Evolutionary conservation across 805 yeast species (phyloP).

Genomic region (Metschnikowia proteae): DNA sequence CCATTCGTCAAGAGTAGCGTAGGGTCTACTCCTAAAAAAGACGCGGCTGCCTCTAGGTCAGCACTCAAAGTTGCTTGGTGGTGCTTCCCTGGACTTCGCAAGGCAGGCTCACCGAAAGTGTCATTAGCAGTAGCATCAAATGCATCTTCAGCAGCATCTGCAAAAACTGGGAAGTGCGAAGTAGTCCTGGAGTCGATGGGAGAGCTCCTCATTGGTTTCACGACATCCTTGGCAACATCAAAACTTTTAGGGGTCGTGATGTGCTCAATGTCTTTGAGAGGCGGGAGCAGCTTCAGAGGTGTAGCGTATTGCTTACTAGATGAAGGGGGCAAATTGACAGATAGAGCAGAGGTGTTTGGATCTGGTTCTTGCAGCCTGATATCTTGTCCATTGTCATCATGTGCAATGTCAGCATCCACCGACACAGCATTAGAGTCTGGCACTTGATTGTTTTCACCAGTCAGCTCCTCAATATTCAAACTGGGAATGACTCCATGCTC

Average conservation of each 20-base stretch:
- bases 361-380: slow-evolving; percentile 6
- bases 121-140: slow-evolving; percentile 17
- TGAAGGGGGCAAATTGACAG: slow-evolving; percentile 7
- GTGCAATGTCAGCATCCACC: background rate
- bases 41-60: slow-evolving; percentile 21
- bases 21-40: slow-evolving; percentile 27
- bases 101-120: slow-evolving; percentile 13
- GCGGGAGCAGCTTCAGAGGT: slow-evolving; percentile 40
- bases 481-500: background rate
- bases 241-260: slow-evolving; percentile 41
- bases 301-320: slow-evolving; percentile 27
- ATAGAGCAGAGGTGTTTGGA: slow-evolving; percentile 14
- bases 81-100: slow-evolving; percentile 1
- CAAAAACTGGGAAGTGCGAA: slow-evolving; percentile 11
- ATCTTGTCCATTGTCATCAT: slow-evolving; percentile 6
- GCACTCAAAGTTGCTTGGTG: slow-evolving; percentile 9
- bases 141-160: slow-evolving; percentile 16
- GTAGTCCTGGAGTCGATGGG: slow-evolving; percentile 18
- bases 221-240: slow-evolving; percentile 36
- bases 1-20: slow-evolving; percentile 11
- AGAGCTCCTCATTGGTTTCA: slow-evolving; percentile 18
- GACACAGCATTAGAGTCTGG: background rate
- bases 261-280: slow-evolving; percentile 40
- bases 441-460: background rate
- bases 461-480: background rate